Evolutionary conservation across 2,329 filamentous ascomycete species (phyloP), one percentile per base, ranked within the genome.

Genomic region (Biscogniauxia sp.): DNA sequence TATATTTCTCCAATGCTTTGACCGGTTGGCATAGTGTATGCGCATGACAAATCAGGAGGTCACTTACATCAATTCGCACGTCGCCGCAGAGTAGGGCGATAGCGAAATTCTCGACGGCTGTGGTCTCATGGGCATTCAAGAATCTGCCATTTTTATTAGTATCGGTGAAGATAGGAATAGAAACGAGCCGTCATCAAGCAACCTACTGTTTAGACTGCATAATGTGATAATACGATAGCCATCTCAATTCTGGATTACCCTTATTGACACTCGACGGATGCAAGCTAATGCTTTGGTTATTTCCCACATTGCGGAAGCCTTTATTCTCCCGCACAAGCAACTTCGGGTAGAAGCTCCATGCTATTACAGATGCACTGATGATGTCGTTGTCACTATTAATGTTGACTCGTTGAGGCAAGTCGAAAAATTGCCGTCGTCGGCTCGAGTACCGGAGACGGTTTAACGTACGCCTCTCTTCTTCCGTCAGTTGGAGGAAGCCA

Each of bases 341-440:
- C 70, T 97, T 97, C 0, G 95, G 95, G 71, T 99, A 98, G 78
- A 99, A 97, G 56, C 92, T 93, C 86, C 92, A 96, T 0, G 93
- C 91, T 67, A 97, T 90, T 51, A 97, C 90, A 0, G 93, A 90
- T 62, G 88, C 86, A 5, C 92, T 83, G 23, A 97, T 82, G 0
- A 88, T 70, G 67, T 99, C 93, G 64, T 96, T 94, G 58, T 88
- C 84, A 64, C 90, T 93, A 72, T 95, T 90, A 28, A 81, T 75
- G 69, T 94, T 89, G 66, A 92, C 88, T 11, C 89, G 82, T 52
- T 88, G 81, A 0, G 93, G 94, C 0, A 97, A 82, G n/a, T 88
- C 84, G 70, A 96, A 96, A 74, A 97, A 97, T 20, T 83, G 82
- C 57, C 88, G 84, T 57, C 91, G 86, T 23, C 88, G 81, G 41